Evolutionary conservation across 1,284 basidiomycete species (phyloP).

Genomic region (Irpex sp.): DNA sequence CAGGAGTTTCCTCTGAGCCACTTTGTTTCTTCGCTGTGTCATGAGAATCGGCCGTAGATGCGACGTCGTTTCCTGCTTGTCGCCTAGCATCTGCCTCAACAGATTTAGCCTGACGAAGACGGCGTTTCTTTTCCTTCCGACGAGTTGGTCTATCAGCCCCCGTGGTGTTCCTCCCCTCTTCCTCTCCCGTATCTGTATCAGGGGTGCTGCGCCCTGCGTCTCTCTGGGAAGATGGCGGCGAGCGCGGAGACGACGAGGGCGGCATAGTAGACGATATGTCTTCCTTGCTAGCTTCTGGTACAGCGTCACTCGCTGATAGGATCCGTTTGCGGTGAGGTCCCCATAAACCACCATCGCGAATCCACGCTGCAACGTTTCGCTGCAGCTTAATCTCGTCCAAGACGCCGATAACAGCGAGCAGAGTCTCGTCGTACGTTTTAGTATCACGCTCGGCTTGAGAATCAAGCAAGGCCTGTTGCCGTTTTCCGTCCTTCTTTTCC

Average conservation of each 20-base stretch:
- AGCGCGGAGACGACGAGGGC: not conserved
- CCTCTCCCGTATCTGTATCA: not conserved
- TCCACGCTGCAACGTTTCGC: slow-evolving; percentile 68
- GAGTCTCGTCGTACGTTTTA: slow-evolving; percentile 46
- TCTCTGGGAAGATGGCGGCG: too few species aligned
- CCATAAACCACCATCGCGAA: slow-evolving; percentile 54
- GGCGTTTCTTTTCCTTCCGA: not conserved
- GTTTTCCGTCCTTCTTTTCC: slow-evolving; percentile 19
- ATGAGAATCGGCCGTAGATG: not conserved
- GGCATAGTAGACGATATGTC: not conserved
- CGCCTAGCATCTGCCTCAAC: not conserved
- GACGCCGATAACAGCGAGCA: slow-evolving; percentile 71
- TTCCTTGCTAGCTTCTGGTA: not conserved
- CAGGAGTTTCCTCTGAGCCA: not conserved
- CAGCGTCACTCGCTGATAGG: not conserved
- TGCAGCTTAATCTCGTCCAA: slow-evolving; percentile 58
- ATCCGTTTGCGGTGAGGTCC: slow-evolving; percentile 6
- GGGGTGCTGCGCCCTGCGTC: too few species aligned
- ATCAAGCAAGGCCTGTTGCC: not conserved
- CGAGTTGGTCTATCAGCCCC: not conserved
- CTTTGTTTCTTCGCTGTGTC: not conserved
- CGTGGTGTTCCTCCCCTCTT: not conserved
- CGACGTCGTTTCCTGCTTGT: not conserved
- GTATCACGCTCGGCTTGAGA: slow-evolving; percentile 2
- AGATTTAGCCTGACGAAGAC: not conserved